Percentiles rank a stretch among this genome's conserved stretches.
Evolutionary conservation across 164 flowering plant genomes (phyloP).

Genomic region (Annona cherimola): DNA sequence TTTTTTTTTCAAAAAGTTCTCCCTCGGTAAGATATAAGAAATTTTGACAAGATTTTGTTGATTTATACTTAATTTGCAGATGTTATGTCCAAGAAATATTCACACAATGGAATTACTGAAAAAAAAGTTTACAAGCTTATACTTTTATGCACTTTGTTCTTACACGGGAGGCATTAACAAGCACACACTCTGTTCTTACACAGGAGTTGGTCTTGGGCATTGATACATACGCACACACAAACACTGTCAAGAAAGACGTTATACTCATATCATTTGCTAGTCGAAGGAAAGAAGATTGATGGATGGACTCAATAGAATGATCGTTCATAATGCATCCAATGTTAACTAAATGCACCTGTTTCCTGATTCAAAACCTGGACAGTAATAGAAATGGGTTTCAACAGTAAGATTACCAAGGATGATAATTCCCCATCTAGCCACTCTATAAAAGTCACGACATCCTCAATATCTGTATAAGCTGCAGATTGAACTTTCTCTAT

Average conservation of each 20-base stretch:
- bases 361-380: neutral
- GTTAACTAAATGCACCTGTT: too few relatives aligned
- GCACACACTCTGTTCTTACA: neutral
- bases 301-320: too few relatives aligned
- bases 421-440: constrained; percentile 64
- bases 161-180: neutral
- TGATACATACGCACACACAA: too few relatives aligned
- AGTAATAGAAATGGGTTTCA: neutral
- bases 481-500: constrained; percentile 43
- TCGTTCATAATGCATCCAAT: too few relatives aligned
- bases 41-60: neutral
- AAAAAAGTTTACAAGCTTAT: neutral
- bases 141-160: neutral
- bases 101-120: neutral
- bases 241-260: too few relatives aligned
- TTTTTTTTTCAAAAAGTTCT: neutral
- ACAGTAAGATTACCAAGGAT: constrained; percentile 39
- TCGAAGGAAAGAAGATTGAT: too few relatives aligned
- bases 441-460: constrained; percentile 49
- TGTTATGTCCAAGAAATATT: neutral
- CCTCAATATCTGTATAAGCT: constrained; percentile 46
- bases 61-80: neutral
- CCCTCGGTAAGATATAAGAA: neutral
- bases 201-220: too few relatives aligned
- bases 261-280: too few relatives aligned